A percentile compares a stretch with the other conserved stretches of the same genome.
Conservation (phyloP, 495 filamentous ascomycete species). For the Pseudoneurospora amorphoporcata region DNA sequence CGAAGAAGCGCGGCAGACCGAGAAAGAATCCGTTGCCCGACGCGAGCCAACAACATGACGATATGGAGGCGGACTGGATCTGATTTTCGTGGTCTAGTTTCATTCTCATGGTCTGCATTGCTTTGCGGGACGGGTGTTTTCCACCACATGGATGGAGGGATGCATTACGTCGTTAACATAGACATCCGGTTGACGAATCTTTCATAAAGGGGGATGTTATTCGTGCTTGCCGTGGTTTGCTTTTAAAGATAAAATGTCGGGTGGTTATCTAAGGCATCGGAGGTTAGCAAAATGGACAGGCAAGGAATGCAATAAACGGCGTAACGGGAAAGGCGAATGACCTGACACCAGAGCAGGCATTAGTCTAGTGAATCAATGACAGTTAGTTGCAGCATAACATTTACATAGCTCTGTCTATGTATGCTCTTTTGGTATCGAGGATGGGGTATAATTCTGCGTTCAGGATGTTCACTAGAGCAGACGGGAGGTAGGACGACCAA, state of each 20-base stretch:
- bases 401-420: background rate
- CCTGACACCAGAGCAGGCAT: background rate
- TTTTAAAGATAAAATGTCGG: background rate
- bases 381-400: background rate
- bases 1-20: background rate
- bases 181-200: background rate
- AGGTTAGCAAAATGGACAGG: background rate
- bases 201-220: background rate
- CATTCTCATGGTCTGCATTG: background rate
- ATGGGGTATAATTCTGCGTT: background rate
- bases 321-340: background rate
- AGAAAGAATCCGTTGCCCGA: background rate
- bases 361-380: background rate
- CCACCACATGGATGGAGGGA: background rate
- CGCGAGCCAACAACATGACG: background rate
- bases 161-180: background rate
- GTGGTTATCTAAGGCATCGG: background rate
- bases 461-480: background rate
- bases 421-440: background rate
- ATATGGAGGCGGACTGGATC: background rate
- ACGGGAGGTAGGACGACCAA: background rate
- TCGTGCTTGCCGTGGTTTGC: background rate
- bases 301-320: background rate
- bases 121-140: too few relatives aligned
- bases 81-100: background rate